These are phyloP conservation scores for Fusarium cicatricum DNA, from an alignment of 2,329 filamentous ascomycete species.

Conservation along the genomic window DNA sequence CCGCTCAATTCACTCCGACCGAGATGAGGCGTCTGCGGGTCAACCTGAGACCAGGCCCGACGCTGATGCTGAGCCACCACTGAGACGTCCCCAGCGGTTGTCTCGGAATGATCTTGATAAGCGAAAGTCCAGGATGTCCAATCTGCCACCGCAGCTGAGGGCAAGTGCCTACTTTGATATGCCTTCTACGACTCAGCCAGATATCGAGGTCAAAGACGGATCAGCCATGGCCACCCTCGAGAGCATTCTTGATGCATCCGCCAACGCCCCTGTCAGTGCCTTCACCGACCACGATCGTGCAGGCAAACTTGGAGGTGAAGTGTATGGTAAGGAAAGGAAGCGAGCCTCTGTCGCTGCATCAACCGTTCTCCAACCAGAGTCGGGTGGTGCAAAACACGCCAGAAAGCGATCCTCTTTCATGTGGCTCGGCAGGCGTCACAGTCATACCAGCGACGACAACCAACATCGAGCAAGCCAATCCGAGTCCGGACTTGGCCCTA, in stretches of 20 bases:
- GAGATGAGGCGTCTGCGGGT: conserved; percentile 8
- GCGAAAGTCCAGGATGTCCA: conserved; percentile 47
- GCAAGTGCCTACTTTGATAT: conserved; percentile 92
- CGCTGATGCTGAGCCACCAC: conserved; percentile 32
- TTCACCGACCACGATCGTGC: conserved; percentile 91
- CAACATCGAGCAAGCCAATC: conserved; percentile 27
- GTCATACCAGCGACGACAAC: conserved; percentile 42
- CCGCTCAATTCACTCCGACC: conserved; percentile 30
- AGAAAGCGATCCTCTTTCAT: conserved; percentile 61
- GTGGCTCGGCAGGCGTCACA: conserved; percentile 55
- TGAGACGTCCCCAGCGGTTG: conserved; percentile 47
- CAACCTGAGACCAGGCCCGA: conserved; percentile 31
- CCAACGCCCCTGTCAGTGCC: conserved; percentile 84
- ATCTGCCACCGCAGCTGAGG: conserved; percentile 81
- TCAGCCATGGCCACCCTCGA: conserved; percentile 91
- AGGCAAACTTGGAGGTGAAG: conserved; percentile 76
- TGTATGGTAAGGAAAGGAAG: conserved; percentile 72
- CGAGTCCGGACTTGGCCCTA: conserved; percentile 38
- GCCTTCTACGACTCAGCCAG: conserved; percentile 58
- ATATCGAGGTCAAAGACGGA: conserved; percentile 71
- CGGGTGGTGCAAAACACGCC: conserved; percentile 37
- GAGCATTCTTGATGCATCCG: conserved; percentile 89
- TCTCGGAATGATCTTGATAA: conserved; percentile 45
- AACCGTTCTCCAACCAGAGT: conserved; percentile 34
- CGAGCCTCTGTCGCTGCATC: conserved; percentile 50